Base-by-base conservation (phyloP, 1,139 yeast species). In the Protomyces macrosporus region DNA sequence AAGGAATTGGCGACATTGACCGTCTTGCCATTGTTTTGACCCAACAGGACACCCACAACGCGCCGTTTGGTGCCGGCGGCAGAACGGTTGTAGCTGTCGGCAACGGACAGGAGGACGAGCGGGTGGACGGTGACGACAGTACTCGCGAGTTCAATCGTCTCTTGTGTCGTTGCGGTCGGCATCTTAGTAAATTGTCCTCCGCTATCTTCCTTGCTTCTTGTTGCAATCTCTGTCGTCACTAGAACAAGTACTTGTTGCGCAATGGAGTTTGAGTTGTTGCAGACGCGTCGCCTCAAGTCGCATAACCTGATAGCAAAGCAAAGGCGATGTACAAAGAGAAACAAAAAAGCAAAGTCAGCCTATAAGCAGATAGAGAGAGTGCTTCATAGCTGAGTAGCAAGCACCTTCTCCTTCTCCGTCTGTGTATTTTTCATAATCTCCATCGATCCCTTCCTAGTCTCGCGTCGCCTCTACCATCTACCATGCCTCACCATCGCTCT, bases 41-140 rank as follows among this genome's bases (percentile, higher is more conserved):
- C 99, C 61, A 95, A 80, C 66, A 93, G 82, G 51, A 90, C 98
- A 65, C 99, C 99, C 30, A 93, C 90, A 9, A 91, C 97, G 72
- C 98, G 82, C 74, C 89, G 90, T 72, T 83, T 85, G 30, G 82
- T 78, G 63, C 83, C 82, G 70, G 84, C 83, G 55, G 91, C 88
- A 1, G 81, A 88, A 72, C 99, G 82, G 73, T 91, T 90, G 76
- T 88, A 93, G 73, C 93, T 98, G 75, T 95, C 99, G 55, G 91
- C 96, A 36, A 90, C 97, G 0, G 98, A 90, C 54, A 95, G 81
- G 51, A 95, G 82, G 55, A 95, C 99, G 73, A 95, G 79, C 35
- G 99, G 99, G 3, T 98, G 97, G 57, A 95, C 97, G 0, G 96
- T 83, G 53, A 91, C 97, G 3, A 87, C 81, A 69, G 84, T 84